phyloP scores from a whole-genome alignment of 495 filamentous ascomycete species.

The Usnea hakonensis region DNA sequence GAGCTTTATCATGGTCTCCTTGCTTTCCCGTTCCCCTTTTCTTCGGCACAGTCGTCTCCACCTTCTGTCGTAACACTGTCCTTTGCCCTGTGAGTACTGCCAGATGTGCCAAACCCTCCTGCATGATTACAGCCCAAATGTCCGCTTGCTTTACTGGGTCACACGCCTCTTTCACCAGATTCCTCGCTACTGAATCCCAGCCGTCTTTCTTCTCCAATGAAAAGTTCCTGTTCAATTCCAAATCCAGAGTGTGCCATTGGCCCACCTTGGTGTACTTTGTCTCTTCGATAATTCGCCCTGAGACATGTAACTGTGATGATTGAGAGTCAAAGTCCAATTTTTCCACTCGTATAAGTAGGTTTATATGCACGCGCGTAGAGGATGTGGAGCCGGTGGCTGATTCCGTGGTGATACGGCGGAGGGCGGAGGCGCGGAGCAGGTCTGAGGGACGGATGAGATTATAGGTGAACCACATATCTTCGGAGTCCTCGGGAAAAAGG shows the following conservation, averaged over 20 bases:
- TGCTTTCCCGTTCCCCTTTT: slow-evolving; percentile 55
- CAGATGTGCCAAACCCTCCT: slow-evolving; percentile 87
- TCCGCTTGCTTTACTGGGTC: slow-evolving; percentile 63
- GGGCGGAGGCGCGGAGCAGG: slow-evolving; percentile 69
- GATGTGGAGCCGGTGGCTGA: slow-evolving; percentile 65
- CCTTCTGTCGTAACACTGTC: slow-evolving; percentile 76
- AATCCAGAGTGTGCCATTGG: slow-evolving; percentile 80
- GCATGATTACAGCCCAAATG: slow-evolving; percentile 85
- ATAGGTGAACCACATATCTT: slow-evolving; percentile 99
- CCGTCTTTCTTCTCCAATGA: slow-evolving; percentile 71
- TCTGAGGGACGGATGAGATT: slow-evolving; percentile 83
- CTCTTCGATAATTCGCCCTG: slow-evolving; percentile 72
- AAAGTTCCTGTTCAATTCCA: slow-evolving; percentile 82
- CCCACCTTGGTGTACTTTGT: slow-evolving; percentile 79
- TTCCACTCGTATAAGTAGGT: slow-evolving; percentile 72
- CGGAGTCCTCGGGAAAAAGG: slow-evolving; percentile 80
- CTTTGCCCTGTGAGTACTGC: slow-evolving; percentile 88
- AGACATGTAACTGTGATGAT: slow-evolving; percentile 75
- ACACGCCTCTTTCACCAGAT: slow-evolving; percentile 69
- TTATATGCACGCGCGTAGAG: slow-evolving; percentile 68
- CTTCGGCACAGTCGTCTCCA: slow-evolving; percentile 75
- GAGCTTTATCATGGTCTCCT: slow-evolving; percentile 61
- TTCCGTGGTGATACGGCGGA: slow-evolving; percentile 69
- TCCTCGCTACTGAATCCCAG: slow-evolving; percentile 86
- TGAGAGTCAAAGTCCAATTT: slow-evolving; percentile 84